These are phyloP conservation scores for Neurospora sp. DNA, from an alignment of 2,329 filamentous ascomycete species.

Conservation along the genomic window DNA sequence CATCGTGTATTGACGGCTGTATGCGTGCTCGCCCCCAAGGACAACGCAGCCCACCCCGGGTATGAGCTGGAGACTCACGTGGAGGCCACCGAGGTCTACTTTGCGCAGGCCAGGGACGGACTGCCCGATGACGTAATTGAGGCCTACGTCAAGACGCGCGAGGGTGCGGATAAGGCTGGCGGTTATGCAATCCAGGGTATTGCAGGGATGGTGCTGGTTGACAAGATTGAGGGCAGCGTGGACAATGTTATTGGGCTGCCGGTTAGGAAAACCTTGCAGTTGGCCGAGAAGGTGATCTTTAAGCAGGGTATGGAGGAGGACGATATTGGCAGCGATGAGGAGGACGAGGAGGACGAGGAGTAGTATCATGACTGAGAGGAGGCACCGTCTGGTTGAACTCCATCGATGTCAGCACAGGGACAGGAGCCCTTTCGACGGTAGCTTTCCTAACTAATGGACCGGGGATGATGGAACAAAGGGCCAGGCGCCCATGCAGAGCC, in stretches of 20 bases:
- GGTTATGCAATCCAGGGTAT: conserved; percentile 91
- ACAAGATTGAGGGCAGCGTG: conserved; percentile 78
- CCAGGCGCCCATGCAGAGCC: background rate
- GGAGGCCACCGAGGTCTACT: conserved; percentile 87
- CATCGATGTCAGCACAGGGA: background rate
- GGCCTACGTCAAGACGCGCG: conserved; percentile 69
- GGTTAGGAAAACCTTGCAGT: conserved; percentile 61
- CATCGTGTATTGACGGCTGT: conserved; percentile 86
- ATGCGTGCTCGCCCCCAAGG: conserved; percentile 70
- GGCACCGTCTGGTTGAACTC: background rate
- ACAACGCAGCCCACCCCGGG: conserved; percentile 72
- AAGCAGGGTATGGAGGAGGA: conserved; percentile 58
- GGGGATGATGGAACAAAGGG: background rate
- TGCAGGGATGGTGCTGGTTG: conserved; percentile 76
- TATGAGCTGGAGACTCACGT: conserved; percentile 74
- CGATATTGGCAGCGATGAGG: conserved; percentile 27
- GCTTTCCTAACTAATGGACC: background rate
- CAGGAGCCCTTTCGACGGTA: background rate
- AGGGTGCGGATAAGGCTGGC: conserved; percentile 92
- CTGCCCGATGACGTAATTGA: conserved; percentile 72
- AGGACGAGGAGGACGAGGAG: conserved; percentile 20
- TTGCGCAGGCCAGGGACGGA: conserved; percentile 54
- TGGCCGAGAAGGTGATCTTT: conserved; percentile 84
- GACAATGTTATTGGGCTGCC: conserved; percentile 95
- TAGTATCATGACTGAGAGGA: background rate